Base-by-base conservation (phyloP, 495 filamentous ascomycete genomes). In the Neurospora sp. region DNA sequence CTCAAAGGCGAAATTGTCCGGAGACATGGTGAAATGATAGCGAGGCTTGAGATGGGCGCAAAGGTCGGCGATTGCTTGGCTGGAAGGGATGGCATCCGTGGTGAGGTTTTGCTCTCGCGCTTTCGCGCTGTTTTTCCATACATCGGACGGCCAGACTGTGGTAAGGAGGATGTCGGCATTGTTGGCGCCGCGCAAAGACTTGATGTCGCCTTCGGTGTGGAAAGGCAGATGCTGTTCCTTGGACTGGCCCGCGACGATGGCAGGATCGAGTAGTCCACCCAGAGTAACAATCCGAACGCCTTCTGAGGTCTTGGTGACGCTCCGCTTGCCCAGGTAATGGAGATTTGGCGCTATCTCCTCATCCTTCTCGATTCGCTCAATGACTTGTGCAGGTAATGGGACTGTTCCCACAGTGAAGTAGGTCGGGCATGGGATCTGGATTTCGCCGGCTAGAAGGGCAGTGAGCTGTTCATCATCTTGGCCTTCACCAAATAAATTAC, bases 311-410 rank as follows among this genome's bases (percentile, higher is more conserved):
- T 94, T 97, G 46, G 93, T 89, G 10, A 90, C 89, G 39, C 90
- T 92, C 72, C 92, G 91, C 79, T 94, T 96, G 31, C 93, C 93
- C 1, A 98, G 88, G 79, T 90, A 96, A 82, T 91, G 93, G 4
- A 99, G 86, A 75, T 98, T 97, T 1, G 90, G 85, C 76, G 94
- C 97, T 35, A 99, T 85, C 79, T 95, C 94, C 76, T 92, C 88
- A 62, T 85, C 85, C 46, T 87, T 87, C 78, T 92, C 86, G 40
- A 98, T 88, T 79, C 87, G 91, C 76, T 93, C 89, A 38, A 92
- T 78, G 3, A 97, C 85, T 5, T 83, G 78, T 18, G 83, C 78
- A 3, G 96, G 96, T 18, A 99, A 83, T 14, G 91, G 80, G 31
- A 83, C 82, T 35, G 84, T 88, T 42, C 94, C 94, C 40, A 97